Percentiles rank a stretch among this genome's conserved stretches.
phyloP scores from a whole-genome alignment of 768 basidiomycete species.

The Fibroporia radiculosa region DNA sequence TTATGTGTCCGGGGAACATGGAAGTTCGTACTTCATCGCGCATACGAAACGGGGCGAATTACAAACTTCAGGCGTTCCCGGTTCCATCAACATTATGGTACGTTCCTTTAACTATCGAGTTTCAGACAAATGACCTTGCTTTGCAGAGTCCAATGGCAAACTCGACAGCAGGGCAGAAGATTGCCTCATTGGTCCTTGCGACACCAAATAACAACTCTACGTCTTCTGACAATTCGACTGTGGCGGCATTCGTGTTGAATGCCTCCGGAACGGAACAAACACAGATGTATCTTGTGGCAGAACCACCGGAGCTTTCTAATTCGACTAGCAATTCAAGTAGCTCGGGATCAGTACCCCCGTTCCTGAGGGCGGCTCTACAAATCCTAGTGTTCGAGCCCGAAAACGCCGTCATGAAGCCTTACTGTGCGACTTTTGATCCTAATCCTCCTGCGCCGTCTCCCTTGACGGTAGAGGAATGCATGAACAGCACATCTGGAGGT shows the following conservation, averaged over 20 bases:
- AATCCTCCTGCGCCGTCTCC: slow-evolving; percentile 39
- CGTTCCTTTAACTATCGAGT: slow-evolving; percentile 17
- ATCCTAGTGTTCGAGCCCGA: slow-evolving; percentile 34
- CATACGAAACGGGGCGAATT: slow-evolving; percentile 6
- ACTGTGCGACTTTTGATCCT: slow-evolving; percentile 58
- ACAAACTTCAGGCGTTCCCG: slow-evolving; percentile 23
- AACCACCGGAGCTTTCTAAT: slow-evolving; percentile 12
- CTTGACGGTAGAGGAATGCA: slow-evolving; percentile 43
- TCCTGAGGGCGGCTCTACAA: slow-evolving; percentile 34
- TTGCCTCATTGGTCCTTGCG: slow-evolving; percentile 35
- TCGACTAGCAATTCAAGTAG: slow-evolving; percentile 20
- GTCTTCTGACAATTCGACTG: slow-evolving; percentile 8
- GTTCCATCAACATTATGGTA: slow-evolving; percentile 44
- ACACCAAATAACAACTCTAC: slow-evolving; percentile 15
- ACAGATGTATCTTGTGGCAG: slow-evolving; percentile 20
- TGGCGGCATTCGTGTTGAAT: slow-evolving; percentile 21
- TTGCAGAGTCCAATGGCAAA: slow-evolving; percentile 28
- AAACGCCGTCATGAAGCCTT: slow-evolving; percentile 29
- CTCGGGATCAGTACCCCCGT: slow-evolving; percentile 4
- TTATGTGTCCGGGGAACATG: slow-evolving; percentile 13
- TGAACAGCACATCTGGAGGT: slow-evolving; percentile 11
- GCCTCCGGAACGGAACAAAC: slow-evolving; percentile 23
- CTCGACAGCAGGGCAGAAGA: slow-evolving; percentile 24
- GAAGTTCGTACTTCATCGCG: slow-evolving; percentile 11
- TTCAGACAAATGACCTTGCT: slow-evolving; percentile 4